phyloP scores from a whole-genome alignment of 352 stramenopile species.

The Globisporangium parvum region DNA sequence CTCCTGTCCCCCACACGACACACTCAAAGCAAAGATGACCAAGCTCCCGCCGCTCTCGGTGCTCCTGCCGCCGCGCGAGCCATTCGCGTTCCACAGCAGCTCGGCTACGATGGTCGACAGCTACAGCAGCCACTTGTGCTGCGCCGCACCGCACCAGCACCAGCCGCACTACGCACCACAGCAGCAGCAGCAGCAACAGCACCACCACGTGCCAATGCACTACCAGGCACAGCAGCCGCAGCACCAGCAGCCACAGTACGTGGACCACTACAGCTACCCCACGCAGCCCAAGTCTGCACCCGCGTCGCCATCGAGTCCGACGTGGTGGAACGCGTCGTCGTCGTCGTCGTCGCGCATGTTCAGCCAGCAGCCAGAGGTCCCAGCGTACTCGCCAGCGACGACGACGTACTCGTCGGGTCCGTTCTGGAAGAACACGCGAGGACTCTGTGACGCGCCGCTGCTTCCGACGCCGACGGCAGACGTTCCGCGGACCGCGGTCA shows the following conservation, averaged over 20 bases:
- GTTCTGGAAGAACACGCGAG: slow-evolving; percentile 7
- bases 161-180: not conserved
- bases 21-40: not conserved
- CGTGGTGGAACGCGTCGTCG: not conserved
- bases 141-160: not conserved
- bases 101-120: not conserved
- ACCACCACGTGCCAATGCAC: no score
- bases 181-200: not conserved
- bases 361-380: not conserved
- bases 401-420: not conserved
- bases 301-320: slow-evolving; percentile 5
- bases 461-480: no score
- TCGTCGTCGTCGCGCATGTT: not conserved
- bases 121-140: not conserved
- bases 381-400: no score
- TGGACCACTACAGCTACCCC: slow-evolving; percentile 1
- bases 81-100: not conserved
- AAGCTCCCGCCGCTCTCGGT: slow-evolving; percentile 14
- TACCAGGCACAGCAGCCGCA: not conserved
- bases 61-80: slow-evolving; percentile 9
- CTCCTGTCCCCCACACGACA: not conserved
- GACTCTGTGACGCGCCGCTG: not conserved
- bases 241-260: not conserved
- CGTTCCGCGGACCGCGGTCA: no score
- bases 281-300: slow-evolving; percentile 1